Conservation (phyloP, 1,139 yeast genomes). For the Spathaspora sp. region DNA sequence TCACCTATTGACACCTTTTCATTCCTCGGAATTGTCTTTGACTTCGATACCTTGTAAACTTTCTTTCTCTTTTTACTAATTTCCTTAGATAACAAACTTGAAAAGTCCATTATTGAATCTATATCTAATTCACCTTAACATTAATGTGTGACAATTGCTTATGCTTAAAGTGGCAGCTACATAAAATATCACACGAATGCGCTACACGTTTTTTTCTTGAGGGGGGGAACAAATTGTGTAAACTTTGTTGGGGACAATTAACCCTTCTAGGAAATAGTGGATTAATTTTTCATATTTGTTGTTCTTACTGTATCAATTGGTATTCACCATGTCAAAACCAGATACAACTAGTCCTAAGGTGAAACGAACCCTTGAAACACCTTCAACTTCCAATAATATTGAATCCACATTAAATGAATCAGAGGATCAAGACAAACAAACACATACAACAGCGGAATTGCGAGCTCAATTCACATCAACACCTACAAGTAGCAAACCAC, state of each 20-base stretch:
- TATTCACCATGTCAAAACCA: constrained; percentile 6
- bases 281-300: not conserved
- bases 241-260: too few relatives aligned
- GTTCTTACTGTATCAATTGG: not conserved
- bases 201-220: not conserved
- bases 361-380: not conserved
- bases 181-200: not conserved
- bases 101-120: constrained; percentile 13
- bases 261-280: too few relatives aligned
- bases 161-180: not conserved
- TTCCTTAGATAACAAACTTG: constrained; percentile 17
- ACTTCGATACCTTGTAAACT: not conserved
- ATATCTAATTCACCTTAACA: not conserved
- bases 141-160: not conserved
- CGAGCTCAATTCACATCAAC: constrained; percentile 14
- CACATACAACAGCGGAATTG: constrained; percentile 6
- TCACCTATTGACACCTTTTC: constrained; percentile 13
- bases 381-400: not conserved
- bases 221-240: not conserved
- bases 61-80: constrained; percentile 12
- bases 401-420: not conserved
- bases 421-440: not conserved
- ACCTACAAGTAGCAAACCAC: constrained; percentile 29
- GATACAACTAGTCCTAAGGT: constrained; percentile 2
- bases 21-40: constrained; percentile 5